A percentile compares a stretch with the other conserved stretches of the same genome.
These are phyloP conservation scores for Aspergillus pseudonomiae DNA, from an alignment of 2,329 filamentous ascomycete species.

Conservation along the genomic window DNA sequence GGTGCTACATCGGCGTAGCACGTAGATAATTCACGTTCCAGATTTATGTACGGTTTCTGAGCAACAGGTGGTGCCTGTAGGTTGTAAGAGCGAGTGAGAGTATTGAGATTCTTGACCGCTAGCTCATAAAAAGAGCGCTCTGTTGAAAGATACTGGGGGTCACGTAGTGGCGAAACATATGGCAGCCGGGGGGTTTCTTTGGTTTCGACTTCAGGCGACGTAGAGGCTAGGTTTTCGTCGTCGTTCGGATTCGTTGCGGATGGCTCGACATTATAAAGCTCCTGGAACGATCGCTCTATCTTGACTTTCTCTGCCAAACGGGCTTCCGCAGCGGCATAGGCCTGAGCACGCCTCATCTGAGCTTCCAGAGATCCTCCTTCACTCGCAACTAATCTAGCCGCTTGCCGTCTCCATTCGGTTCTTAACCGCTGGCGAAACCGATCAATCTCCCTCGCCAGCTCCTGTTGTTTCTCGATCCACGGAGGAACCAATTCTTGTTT, in stretches of 20 bases:
- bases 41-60: conserved; percentile 86
- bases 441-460: conserved; percentile 69
- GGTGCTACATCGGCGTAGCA: conserved; percentile 90
- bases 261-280: conserved; percentile 10
- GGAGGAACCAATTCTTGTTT: conserved; percentile 93
- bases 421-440: conserved; percentile 75
- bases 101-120: conserved; percentile 76
- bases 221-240: conserved; percentile 29
- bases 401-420: conserved; percentile 82
- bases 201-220: background rate
- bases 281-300: conserved; percentile 28
- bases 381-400: conserved; percentile 75
- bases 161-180: conserved; percentile 69
- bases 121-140: conserved; percentile 77
- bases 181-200: conserved; percentile 31
- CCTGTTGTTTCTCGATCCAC: conserved; percentile 99
- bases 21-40: conserved; percentile 76
- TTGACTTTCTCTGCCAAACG: conserved; percentile 31
- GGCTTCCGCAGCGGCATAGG: conserved; percentile 74
- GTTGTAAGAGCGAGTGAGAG: conserved; percentile 84
- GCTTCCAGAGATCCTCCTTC: conserved; percentile 73
- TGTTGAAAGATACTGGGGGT: conserved; percentile 71
- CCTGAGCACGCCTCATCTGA: conserved; percentile 71
- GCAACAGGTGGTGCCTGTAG: conserved; percentile 90
- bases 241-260: conserved; percentile 25